Evolutionary conservation across 306 rosid species (phyloP).

Genomic region (Sicyos edulis): DNA sequence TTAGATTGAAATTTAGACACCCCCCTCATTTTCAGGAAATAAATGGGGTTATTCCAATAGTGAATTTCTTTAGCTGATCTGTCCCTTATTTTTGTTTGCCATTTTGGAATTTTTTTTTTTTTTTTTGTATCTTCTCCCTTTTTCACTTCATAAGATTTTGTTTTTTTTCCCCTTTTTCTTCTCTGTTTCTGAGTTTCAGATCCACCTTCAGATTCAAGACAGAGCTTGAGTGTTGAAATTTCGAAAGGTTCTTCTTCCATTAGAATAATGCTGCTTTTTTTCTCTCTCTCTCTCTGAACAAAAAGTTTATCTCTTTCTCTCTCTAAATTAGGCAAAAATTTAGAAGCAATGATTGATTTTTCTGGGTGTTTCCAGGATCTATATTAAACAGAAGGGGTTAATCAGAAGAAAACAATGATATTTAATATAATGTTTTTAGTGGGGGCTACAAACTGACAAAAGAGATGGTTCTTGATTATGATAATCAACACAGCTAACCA

Average conservation of each 20-base stretch:
- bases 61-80: too few relatives aligned
- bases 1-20: constrained; percentile 48
- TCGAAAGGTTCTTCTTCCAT: too few relatives aligned
- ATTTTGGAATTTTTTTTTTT: not conserved
- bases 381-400: constrained; percentile 15
- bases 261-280: too few relatives aligned
- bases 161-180: not conserved
- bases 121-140: constrained; percentile 17
- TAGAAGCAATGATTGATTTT: constrained; percentile 20
- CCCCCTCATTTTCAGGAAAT: constrained; percentile 30
- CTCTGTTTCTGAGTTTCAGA: not conserved
- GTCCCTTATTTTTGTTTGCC: constrained; percentile 16
- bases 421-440: constrained; percentile 35
- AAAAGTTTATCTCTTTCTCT: not conserved
- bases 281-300: not conserved
- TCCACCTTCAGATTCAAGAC: not conserved
- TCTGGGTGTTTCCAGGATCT: constrained; percentile 13
- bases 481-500: not conserved
- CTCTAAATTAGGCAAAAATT: constrained; percentile 2
- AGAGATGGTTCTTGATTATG: constrained; percentile 25
- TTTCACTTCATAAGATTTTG: not conserved
- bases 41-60: constrained; percentile 35
- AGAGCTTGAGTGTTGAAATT: not conserved
- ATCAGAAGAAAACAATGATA: constrained; percentile 22
- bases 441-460: constrained; percentile 53